phyloP scores from a whole-genome alignment of 768 basidiomycete genomes.

The Tulasnella sp. region DNA sequence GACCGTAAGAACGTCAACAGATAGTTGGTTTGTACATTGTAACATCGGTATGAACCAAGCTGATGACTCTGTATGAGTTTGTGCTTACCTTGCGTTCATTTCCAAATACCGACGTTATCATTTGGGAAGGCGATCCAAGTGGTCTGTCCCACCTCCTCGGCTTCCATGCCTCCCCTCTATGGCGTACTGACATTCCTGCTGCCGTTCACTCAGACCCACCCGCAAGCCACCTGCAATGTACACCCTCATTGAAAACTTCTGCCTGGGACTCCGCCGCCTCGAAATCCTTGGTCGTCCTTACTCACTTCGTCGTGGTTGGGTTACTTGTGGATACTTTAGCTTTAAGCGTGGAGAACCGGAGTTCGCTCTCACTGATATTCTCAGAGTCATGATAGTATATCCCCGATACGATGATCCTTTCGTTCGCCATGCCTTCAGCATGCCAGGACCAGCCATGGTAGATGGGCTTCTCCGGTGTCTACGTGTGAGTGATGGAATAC shows the following conservation, averaged over 20 bases:
- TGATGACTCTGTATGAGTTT: too few relatives aligned
- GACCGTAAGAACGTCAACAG: conserved; percentile 88
- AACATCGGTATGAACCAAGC: conserved; percentile 84
- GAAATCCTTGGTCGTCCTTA: conserved; percentile 75
- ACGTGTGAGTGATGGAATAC: not conserved
- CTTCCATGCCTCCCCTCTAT: not conserved
- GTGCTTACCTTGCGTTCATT: too few relatives aligned
- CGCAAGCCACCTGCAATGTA: conserved; percentile 94
- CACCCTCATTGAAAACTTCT: conserved; percentile 94
- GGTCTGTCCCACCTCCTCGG: conserved; percentile 32
- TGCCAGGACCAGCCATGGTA: conserved; percentile 44
- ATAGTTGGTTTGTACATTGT: conserved; percentile 96
- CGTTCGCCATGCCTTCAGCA: conserved; percentile 34
- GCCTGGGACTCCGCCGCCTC: conserved; percentile 82
- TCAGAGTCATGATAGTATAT: conserved; percentile 26
- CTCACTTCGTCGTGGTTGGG: conserved; percentile 78
- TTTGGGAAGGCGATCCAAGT: conserved; percentile 86
- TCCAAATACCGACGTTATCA: conserved; percentile 87
- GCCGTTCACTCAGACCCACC: conserved; percentile 52
- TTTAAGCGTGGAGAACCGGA: too few relatives aligned
- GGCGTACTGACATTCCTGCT: not conserved
- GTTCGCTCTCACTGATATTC: conserved; percentile 31
- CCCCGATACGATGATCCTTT: conserved; percentile 26
- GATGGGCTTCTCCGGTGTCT: conserved; percentile 36
- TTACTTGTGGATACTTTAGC: conserved; percentile 58